A percentile compares a stretch with the other conserved stretches of the same genome.
Evolutionary conservation across 371 early-diverging fungal species (phyloP).

Genomic region (Rhizopus delemar): DNA sequence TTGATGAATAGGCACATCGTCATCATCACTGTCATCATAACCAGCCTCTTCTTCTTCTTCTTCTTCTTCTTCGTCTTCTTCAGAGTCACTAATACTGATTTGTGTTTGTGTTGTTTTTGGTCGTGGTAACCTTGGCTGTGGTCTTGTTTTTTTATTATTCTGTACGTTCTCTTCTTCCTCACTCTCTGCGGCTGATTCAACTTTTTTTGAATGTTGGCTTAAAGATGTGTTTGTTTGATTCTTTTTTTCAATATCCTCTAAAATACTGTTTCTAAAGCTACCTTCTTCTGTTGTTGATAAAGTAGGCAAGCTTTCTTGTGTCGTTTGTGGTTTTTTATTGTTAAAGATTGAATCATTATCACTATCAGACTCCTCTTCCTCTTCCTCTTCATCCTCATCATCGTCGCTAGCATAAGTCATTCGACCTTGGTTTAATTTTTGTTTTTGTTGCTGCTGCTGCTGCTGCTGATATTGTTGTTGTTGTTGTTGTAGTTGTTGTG

Average conservation of each 20-base stretch:
- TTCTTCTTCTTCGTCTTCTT: conserved; percentile 26
- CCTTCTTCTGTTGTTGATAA: conserved; percentile 13
- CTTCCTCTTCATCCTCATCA: conserved; percentile 35
- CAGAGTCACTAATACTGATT: conserved; percentile 26
- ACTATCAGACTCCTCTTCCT: conserved; percentile 29
- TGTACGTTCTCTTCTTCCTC: conserved; percentile 9
- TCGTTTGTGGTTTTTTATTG: not conserved
- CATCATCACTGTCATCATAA: conserved; percentile 17
- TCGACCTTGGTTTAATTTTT: not conserved
- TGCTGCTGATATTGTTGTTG: not conserved
- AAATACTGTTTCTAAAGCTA: conserved; percentile 15
- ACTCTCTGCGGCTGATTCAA: conserved; percentile 14
- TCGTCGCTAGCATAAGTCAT: conserved; percentile 46
- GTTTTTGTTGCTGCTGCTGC: conserved; percentile 4
- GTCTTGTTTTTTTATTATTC: not conserved
- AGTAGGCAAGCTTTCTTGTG: conserved; percentile 12
- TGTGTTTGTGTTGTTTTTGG: conserved; percentile 27
- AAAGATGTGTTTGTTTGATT: not conserved
- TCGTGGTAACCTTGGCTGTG: conserved; percentile 12
- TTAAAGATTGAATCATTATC: conserved; percentile 27
- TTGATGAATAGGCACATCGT: conserved; percentile 25
- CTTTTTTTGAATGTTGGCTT: not conserved
- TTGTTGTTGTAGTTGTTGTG: conserved; percentile 3
- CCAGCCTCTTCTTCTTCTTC: conserved; percentile 10
- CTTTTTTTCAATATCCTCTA: conserved; percentile 17